These are phyloP conservation scores for Penicillium sp. DNA, from an alignment of 2,329 filamentous ascomycete genomes.

Conservation along the genomic window DNA sequence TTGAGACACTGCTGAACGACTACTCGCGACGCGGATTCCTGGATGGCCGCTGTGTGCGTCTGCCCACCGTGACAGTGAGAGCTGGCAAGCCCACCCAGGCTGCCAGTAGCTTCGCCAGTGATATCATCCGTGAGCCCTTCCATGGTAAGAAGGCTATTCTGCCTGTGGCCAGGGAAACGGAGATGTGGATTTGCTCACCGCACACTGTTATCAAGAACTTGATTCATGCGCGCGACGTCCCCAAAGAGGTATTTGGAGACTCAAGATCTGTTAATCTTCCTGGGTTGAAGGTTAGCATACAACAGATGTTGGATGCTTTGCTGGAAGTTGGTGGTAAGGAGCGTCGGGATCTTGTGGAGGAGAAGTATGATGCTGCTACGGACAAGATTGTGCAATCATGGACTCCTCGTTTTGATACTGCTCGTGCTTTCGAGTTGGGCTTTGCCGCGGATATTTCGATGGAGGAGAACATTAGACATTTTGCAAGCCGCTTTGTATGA, in stretches of 20 bases:
- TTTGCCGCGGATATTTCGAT: conserved; percentile 44
- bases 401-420: conserved; percentile 57
- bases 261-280: conserved; percentile 55
- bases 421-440: conserved; percentile 52
- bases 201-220: conserved; percentile 55
- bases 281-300: conserved; percentile 56
- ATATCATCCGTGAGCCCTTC: conserved; percentile 54
- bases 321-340: conserved; percentile 56
- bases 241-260: conserved; percentile 52
- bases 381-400: conserved; percentile 61
- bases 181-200: conserved; percentile 59
- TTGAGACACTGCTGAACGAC: conserved; percentile 52
- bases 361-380: conserved; percentile 54
- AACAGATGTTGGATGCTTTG: conserved; percentile 60
- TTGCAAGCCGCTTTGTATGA: conserved; percentile 35
- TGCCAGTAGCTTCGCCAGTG: conserved; percentile 52
- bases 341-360: conserved; percentile 52
- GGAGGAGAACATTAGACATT: conserved; percentile 41
- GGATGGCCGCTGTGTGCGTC: conserved; percentile 46
- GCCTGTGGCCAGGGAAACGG: conserved; percentile 52
- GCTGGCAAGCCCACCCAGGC: conserved; percentile 53
- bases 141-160: conserved; percentile 51
- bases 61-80: conserved; percentile 53
- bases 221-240: conserved; percentile 51
- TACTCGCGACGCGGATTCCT: conserved; percentile 52